phyloP scores from a whole-genome alignment of 1,139 yeast species.

The Tardiomyces depauwii region DNA sequence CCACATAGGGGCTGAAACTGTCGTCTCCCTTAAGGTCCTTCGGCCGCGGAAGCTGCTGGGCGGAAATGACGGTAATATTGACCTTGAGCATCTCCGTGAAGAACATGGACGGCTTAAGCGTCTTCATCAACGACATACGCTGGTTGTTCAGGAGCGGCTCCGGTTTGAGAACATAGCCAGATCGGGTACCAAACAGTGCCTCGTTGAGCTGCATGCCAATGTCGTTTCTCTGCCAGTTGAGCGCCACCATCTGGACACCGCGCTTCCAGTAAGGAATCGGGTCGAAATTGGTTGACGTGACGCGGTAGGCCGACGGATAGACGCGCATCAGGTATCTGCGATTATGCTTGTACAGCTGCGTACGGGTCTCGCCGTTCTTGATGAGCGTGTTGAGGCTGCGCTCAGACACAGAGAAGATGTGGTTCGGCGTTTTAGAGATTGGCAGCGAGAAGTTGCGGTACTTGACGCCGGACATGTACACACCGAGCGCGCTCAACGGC shows the following conservation, averaged over 20 bases:
- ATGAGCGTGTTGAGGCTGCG: slow-evolving; percentile 51
- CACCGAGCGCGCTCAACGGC: slow-evolving; percentile 49
- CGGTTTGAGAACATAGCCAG: slow-evolving; percentile 80
- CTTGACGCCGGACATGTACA: slow-evolving; percentile 62
- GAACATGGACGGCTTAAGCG: background rate
- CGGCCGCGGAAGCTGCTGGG: slow-evolving; percentile 73
- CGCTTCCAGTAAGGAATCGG: slow-evolving; percentile 72
- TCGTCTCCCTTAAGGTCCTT: slow-evolving; percentile 33
- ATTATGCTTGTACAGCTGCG: slow-evolving; percentile 61
- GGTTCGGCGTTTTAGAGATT: slow-evolving; percentile 70
- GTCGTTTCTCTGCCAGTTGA: slow-evolving; percentile 95
- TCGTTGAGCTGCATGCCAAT: slow-evolving; percentile 83
- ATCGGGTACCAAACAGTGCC: slow-evolving; percentile 56
- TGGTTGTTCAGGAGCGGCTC: slow-evolving; percentile 11
- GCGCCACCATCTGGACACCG: slow-evolving; percentile 92
- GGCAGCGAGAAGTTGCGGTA: slow-evolving; percentile 78
- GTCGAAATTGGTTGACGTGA: slow-evolving; percentile 67
- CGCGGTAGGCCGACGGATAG: slow-evolving; percentile 73
- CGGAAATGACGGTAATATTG: slow-evolving; percentile 48
- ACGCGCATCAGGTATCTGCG: slow-evolving; percentile 64
- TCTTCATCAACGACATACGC: background rate
- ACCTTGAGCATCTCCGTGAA: background rate
- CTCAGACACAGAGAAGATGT: slow-evolving; percentile 81
- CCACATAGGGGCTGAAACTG: slow-evolving; percentile 46
- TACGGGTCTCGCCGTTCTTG: slow-evolving; percentile 44